Percentiles rank a stretch among this genome's conserved stretches.
phyloP scores from a whole-genome alignment of 129 eudicot genomes.

The Ambrosia artemisiifolia region DNA sequence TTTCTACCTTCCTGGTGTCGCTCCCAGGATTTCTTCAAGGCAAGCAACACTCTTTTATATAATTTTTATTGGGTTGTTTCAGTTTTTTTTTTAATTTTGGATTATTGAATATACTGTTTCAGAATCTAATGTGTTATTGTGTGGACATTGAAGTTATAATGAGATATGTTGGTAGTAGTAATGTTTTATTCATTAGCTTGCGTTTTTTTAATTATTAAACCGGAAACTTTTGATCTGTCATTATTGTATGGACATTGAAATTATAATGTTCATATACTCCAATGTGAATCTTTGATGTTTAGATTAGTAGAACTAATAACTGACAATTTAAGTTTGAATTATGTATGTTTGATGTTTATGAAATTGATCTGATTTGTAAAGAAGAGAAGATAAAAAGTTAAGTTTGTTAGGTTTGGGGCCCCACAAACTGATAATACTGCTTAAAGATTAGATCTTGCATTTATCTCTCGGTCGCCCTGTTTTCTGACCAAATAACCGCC shows the following conservation, averaged over 20 bases:
- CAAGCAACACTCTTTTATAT: neutral
- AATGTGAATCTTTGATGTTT: no score
- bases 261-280: neutral
- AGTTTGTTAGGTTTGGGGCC: no score
- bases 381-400: conserved; percentile 1
- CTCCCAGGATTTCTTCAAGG: conserved; percentile 67
- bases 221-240: conserved; percentile 10
- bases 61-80: neutral
- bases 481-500: no score
- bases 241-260: neutral
- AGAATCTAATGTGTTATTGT: no score
- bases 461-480: no score
- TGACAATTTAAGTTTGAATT: neutral
- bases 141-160: no score
- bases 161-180: conserved; percentile 6
- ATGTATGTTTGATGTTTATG: conserved; percentile 10
- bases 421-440: conserved; percentile 20
- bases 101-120: no score
- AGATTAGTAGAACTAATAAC: neutral
- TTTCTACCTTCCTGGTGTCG: conserved; percentile 71
- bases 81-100: no score
- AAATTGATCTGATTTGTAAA: conserved; percentile 17
- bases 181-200: conserved; percentile 6
- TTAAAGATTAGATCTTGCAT: conserved; percentile 13
- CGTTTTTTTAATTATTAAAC: neutral